Evolutionary conservation across 2,329 filamentous ascomycete species (phyloP).

Genomic region (Hypoxylon sp.): DNA sequence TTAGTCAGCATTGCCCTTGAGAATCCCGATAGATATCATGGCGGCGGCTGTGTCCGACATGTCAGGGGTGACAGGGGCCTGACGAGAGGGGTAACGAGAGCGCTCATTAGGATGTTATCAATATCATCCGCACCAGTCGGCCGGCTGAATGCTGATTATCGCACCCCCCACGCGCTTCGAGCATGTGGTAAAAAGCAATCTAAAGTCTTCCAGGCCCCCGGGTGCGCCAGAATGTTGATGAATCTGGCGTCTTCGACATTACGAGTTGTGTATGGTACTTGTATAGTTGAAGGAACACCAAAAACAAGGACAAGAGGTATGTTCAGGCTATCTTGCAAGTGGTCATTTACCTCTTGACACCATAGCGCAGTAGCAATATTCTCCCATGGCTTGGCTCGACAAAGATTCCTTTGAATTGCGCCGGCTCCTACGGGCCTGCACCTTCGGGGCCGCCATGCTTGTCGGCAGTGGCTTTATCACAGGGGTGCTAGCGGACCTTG

Average conservation of each 20-base stretch:
- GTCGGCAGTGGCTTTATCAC: conserved; percentile 17
- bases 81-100: conserved; percentile 16
- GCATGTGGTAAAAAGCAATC: conserved; percentile 10
- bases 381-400: conserved; percentile 29
- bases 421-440: conserved; percentile 30
- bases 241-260: background rate
- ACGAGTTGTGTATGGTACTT: background rate
- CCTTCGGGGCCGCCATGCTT: conserved; percentile 28
- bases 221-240: conserved; percentile 17
- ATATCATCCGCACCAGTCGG: conserved; percentile 39
- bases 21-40: background rate
- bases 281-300: background rate
- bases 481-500: conserved; percentile 39
- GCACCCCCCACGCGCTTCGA: conserved; percentile 15
- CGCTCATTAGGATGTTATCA: conserved; percentile 1
- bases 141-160: conserved; percentile 29
- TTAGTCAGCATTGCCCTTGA: background rate
- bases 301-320: conserved; percentile 7
- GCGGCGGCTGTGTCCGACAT: background rate
- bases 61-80: conserved; percentile 8
- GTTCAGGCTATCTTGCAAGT: background rate
- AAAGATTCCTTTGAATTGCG: conserved; percentile 17
- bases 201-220: conserved; percentile 7
- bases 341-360: conserved; percentile 5
- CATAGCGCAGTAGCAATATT: background rate